Percentiles rank a stretch among this genome's conserved stretches.
Conservation (phyloP, 139 green algal species). For the Pseudopediastrum boryanum region DNA sequence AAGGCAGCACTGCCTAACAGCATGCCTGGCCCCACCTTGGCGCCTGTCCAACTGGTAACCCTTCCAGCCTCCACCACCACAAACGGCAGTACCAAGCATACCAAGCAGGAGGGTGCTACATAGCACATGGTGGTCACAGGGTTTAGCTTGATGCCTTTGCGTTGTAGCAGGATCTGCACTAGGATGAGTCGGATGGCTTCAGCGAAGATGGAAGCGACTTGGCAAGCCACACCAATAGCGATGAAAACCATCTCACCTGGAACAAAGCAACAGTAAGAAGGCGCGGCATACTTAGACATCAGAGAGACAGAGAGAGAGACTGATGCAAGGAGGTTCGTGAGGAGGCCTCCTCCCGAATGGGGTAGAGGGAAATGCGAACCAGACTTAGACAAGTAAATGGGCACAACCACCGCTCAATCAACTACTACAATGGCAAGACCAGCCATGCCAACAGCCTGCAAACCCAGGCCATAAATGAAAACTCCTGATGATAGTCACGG, state of each 20-base stretch:
- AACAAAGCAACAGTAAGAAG: neutral
- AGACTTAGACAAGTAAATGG: no score
- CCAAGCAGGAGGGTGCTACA: conserved; percentile 74
- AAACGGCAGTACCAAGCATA: conserved; percentile 69
- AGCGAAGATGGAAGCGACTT: conserved; percentile 43
- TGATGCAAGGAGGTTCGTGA: no score
- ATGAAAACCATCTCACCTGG: conserved; percentile 70
- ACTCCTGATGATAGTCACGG: no score
- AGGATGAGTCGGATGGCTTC: conserved; percentile 36
- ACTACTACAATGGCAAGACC: no score
- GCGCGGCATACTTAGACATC: no score
- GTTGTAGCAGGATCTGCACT: conserved; percentile 82
- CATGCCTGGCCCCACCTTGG: conserved; percentile 38
- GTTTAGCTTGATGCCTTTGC: conserved; percentile 85
- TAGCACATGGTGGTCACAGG: conserved; percentile 89
- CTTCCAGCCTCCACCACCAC: conserved; percentile 53
- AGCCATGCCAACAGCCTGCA: no score
- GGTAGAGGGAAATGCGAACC: no score
- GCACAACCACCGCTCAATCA: no score
- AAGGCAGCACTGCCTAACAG: conserved; percentile 44
- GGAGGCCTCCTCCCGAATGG: no score
- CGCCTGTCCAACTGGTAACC: conserved; percentile 41
- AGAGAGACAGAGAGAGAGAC: no score
- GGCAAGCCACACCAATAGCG: conserved; percentile 60
- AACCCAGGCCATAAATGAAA: no score